Evolutionary conservation across 768 basidiomycete genomes (phyloP).

Genomic region (Naganishia vaughanmartiniae): DNA sequence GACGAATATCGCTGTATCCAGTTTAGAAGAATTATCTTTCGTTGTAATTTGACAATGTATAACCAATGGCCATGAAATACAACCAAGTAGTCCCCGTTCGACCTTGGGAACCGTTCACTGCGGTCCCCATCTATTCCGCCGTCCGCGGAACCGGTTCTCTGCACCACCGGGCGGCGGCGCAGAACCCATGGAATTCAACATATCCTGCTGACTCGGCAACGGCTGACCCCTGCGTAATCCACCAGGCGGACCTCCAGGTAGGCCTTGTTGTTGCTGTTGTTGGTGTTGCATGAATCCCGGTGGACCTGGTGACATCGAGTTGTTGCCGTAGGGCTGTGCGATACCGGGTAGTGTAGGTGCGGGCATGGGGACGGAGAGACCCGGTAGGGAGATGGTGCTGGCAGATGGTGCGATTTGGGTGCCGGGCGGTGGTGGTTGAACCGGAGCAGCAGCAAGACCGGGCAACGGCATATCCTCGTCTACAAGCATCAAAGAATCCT

Average conservation of each 20-base stretch:
- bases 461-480: constrained; percentile 37
- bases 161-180: not conserved
- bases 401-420: not conserved
- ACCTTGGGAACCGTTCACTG: not conserved
- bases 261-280: not conserved
- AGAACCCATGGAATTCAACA: constrained; percentile 49
- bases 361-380: constrained; percentile 16
- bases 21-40: not conserved
- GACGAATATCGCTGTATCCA: constrained; percentile 7
- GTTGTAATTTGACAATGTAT: not conserved
- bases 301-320: constrained; percentile 23
- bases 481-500: not conserved
- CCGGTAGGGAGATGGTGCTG: constrained; percentile 19
- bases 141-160: constrained; percentile 7
- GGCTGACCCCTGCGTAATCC: constrained; percentile 46
- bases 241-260: not conserved
- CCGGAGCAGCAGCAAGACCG: constrained; percentile 32
- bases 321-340: constrained; percentile 2
- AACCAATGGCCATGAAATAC: not conserved
- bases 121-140: constrained; percentile 12
- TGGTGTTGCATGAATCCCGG: constrained; percentile 4
- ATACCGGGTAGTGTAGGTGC: constrained; percentile 8
- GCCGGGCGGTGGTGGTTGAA: not conserved
- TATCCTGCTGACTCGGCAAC: constrained; percentile 60
- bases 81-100: not conserved